These are phyloP conservation scores for Pythium insidiosum DNA, from an alignment of 352 stramenopile genomes.

Conservation along the genomic window DNA sequence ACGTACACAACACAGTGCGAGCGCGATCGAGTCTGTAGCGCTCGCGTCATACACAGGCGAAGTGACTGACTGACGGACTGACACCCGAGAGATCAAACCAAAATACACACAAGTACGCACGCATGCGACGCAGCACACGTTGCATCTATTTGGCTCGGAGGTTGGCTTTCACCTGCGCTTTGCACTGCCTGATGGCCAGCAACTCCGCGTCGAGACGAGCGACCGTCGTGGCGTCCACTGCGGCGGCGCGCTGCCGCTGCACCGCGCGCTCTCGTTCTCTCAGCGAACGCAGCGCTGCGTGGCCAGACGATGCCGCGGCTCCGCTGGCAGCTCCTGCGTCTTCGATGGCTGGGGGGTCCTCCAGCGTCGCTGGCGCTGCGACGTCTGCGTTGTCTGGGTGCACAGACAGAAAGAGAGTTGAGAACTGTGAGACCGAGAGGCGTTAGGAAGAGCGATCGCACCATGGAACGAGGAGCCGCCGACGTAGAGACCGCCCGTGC, in stretches of 20 bases:
- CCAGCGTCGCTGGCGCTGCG: background rate
- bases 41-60: no score
- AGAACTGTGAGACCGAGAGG: no score
- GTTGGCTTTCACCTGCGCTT: constrained; percentile 45
- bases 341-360: background rate
- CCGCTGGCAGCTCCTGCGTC: background rate
- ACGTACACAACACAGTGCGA: no score
- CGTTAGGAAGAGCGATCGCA: no score
- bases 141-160: constrained; percentile 29
- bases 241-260: constrained; percentile 10
- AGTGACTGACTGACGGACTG: no score
- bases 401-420: no score
- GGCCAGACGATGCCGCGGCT: constrained; percentile 24
- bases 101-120: no score
- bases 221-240: constrained; percentile 39
- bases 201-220: no score
- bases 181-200: constrained; percentile 43
- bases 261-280: constrained; percentile 33
- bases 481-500: constrained; percentile 65
- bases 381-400: constrained; percentile 62
- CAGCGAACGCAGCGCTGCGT: constrained; percentile 37
- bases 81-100: no score
- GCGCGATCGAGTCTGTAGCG: no score
- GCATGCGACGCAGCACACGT: no score
- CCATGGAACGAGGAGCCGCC: constrained; percentile 53